phyloP scores from a whole-genome alignment of 768 basidiomycete genomes.

The Hirschioporus abietinus region DNA sequence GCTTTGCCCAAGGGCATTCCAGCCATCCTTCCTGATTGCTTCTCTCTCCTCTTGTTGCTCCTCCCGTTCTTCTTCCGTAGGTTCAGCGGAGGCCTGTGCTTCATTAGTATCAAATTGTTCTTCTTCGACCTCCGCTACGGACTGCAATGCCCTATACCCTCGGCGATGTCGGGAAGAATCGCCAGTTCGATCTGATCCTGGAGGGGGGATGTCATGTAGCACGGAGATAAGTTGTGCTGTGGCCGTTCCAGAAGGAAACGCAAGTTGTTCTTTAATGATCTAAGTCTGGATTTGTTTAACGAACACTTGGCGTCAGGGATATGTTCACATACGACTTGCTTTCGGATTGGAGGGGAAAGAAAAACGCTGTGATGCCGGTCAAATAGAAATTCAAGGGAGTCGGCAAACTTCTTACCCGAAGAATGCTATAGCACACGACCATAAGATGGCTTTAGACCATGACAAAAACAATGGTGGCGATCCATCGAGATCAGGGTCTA shows the following conservation, averaged over 20 bases:
- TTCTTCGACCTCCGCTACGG: conserved; percentile 10
- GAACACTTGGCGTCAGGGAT: not conserved
- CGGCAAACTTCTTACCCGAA: conserved; percentile 56
- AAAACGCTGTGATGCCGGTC: conserved; percentile 60
- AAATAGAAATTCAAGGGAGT: not conserved
- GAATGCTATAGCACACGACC: conserved; percentile 91
- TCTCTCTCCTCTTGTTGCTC: conserved; percentile 28
- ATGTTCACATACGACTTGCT: conserved; percentile 71
- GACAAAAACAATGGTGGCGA: conserved; percentile 67
- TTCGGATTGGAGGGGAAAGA: conserved; percentile 88
- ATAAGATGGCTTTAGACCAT: conserved; percentile 68
- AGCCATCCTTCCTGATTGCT: conserved; percentile 51
- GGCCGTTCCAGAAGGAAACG: conserved; percentile 93
- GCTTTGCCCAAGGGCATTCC: conserved; percentile 72
- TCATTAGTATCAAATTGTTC: conserved; percentile 7
- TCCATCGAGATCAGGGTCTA: conserved; percentile 73
- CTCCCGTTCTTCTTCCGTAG: conserved; percentile 19
- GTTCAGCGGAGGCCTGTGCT: conserved; percentile 26
- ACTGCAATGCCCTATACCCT: conserved; percentile 43
- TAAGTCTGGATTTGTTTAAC: conserved; percentile 21
- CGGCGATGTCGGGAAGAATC: conserved; percentile 41
- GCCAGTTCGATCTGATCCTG: conserved; percentile 33
- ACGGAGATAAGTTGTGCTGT: conserved; percentile 94
- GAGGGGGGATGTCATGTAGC: conserved; percentile 70
- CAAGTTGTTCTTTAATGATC: conserved; percentile 92